Percentiles rank a stretch among this genome's conserved stretches.
These are phyloP conservation scores for Fusarium redolens DNA, from an alignment of 2,329 filamentous ascomycete genomes.

Conservation along the genomic window DNA sequence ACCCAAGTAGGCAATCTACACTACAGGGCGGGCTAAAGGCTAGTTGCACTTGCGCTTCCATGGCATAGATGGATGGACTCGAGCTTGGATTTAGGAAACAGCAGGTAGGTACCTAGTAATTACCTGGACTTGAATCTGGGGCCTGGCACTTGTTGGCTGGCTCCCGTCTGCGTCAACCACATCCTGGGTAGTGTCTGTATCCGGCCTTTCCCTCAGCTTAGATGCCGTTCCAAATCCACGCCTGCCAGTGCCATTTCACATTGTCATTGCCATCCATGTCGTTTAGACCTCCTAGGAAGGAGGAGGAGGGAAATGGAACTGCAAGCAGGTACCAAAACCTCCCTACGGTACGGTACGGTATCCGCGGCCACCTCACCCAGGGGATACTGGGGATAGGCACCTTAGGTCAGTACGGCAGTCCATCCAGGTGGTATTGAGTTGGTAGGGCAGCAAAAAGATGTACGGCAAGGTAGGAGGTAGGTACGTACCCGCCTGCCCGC, in stretches of 20 bases:
- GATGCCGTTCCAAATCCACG: not conserved
- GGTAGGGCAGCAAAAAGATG: slow-evolving; percentile 2
- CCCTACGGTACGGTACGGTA: not conserved
- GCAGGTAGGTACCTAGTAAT: not conserved
- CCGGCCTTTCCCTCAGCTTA: slow-evolving; percentile 14
- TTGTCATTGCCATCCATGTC: slow-evolving; percentile 4
- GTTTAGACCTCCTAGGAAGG: not conserved
- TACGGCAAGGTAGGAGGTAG: not conserved
- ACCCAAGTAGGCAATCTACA: slow-evolving; percentile 3
- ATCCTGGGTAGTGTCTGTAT: slow-evolving; percentile 15
- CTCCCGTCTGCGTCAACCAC: slow-evolving; percentile 15
- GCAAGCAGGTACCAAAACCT: not conserved
- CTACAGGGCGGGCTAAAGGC: slow-evolving; percentile 3
- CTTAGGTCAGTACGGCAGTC: not conserved
- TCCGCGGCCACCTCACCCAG: not conserved
- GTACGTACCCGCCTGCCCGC: not conserved
- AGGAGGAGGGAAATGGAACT: slow-evolving; percentile 1
- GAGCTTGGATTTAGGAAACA: not conserved
- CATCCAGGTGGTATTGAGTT: not conserved
- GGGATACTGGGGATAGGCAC: not conserved
- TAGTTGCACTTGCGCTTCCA: slow-evolving; percentile 4
- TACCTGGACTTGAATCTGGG: not conserved
- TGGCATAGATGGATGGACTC: not conserved
- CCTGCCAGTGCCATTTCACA: not conserved
- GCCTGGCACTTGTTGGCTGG: slow-evolving; percentile 7